Evolutionary conservation across 2,329 filamentous ascomycete species (phyloP).

Genomic region (Sporothrix sp.): DNA sequence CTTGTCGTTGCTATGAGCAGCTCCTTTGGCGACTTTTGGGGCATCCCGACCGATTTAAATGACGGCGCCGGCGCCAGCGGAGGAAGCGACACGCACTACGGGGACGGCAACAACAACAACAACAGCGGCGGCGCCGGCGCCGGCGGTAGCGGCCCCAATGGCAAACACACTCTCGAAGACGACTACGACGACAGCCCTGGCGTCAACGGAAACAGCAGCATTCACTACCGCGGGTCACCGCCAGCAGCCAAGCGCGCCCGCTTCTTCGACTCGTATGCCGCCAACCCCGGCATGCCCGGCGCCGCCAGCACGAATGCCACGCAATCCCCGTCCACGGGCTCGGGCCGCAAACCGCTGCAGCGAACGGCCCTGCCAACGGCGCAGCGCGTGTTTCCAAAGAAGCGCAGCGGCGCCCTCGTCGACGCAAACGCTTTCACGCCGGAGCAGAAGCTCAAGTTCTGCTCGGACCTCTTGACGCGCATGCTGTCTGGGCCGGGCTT

Average conservation of each 20-base stretch:
- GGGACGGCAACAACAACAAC: too few relatives aligned
- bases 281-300: background rate
- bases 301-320: background rate
- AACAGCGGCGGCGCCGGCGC: constrained; percentile 13
- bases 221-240: constrained; percentile 2
- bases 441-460: constrained; percentile 46
- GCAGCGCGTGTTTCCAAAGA: constrained; percentile 10
- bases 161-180: constrained; percentile 40
- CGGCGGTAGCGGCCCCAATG: constrained; percentile 27
- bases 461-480: constrained; percentile 44
- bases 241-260: constrained; percentile 32
- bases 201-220: background rate
- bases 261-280: constrained; percentile 26
- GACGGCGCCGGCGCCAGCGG: constrained; percentile 14
- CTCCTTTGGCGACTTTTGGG: constrained; percentile 32
- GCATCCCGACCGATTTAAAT: background rate
- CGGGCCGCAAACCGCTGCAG: constrained; percentile 23
- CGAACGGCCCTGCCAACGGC: constrained; percentile 24
- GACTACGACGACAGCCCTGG: constrained; percentile 30
- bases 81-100: background rate
- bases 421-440: constrained; percentile 25
- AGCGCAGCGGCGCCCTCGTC: constrained; percentile 15
- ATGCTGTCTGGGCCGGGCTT: constrained; percentile 57
- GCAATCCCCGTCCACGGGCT: background rate
- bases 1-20: constrained; percentile 51